Evolutionary conservation across 2,329 filamentous ascomycete genomes (phyloP), one percentile per base, ranked within the genome.

Genomic region (Pyricularia sp.): DNA sequence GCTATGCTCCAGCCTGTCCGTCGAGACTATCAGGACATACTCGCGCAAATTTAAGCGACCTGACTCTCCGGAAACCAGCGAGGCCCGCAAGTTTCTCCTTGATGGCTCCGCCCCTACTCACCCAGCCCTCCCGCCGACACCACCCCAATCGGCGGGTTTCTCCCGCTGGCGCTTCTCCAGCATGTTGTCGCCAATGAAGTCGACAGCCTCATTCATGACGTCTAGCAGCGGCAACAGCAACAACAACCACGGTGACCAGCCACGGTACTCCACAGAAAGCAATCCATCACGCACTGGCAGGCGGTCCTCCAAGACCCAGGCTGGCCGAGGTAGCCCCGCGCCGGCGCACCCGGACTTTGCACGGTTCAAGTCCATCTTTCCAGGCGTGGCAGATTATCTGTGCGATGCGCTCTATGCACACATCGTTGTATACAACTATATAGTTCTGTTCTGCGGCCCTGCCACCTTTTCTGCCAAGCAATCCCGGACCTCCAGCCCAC

Each of bases 371-470:
- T 82, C 81, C 68, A 81, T 88, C 67, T 88, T 88, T 73, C 81
- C 83, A 0, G 72, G 76, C 2, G 85, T 82, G 26, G 82, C 83
- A 2, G 83, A 86, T 70, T 83, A 84, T 72, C 81, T 87, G 6
- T 87, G 85, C 73, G 85, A 88, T 67, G 84, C 85, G 0, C 76
- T 88, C 6, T 88, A 88, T 72, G 86, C 86, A 0, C 85, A 88
- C 72, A 78, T 88, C 10, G 76, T 88, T 4, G 85, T 84, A 0
- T 87, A 85, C 75, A 88, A 87, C 75, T 88, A 88, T 76, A 78
- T 88, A 67, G 76, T 75, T 64, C 75, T 77, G 5, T 72, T 82
- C 11, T 80, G 77, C 66, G 72, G 68, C 28, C 33, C 68, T 65
- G 55, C 69, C 10, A 63, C 55, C n/a, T 69, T 68, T 9, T 71